Evolutionary conservation across 257 asterid genomes (phyloP).

Genomic region (Solanum medicagineum): DNA sequence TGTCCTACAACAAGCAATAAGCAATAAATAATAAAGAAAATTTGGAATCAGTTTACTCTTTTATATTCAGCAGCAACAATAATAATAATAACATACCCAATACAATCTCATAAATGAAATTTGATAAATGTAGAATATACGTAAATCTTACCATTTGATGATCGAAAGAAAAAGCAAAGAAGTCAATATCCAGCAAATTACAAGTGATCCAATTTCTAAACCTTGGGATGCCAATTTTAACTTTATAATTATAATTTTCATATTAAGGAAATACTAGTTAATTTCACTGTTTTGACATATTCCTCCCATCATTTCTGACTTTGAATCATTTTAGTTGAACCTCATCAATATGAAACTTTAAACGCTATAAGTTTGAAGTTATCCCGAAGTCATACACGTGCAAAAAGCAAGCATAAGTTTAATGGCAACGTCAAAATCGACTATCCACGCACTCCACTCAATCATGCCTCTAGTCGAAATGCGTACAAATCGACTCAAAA

Average conservation of each 20-base stretch:
- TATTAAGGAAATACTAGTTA: too few species aligned
- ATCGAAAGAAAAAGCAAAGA: not conserved
- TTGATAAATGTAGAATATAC: not conserved
- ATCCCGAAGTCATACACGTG: not conserved
- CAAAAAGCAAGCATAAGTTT: not conserved
- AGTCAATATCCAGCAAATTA: not conserved
- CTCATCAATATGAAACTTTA: not conserved
- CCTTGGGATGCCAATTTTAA: not conserved
- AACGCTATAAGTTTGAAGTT: not conserved
- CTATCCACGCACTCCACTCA: not conserved
- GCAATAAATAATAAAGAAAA: not conserved
- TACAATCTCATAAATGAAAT: accelerated
- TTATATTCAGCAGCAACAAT: not conserved
- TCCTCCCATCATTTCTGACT: too few species aligned
- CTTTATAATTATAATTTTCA: too few species aligned
- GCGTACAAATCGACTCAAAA: not conserved
- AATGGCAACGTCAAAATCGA: not conserved
- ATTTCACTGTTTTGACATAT: too few species aligned
- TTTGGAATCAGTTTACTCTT: not conserved
- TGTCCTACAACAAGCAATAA: not conserved
- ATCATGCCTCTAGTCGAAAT: not conserved
- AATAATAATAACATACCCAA: not conserved
- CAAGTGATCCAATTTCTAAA: not conserved
- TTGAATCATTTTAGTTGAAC: not conserved
- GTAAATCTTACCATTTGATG: not conserved